Base-by-base conservation (phyloP, 352 stramenopile genomes). In the Globisporangium nodosum region DNA sequence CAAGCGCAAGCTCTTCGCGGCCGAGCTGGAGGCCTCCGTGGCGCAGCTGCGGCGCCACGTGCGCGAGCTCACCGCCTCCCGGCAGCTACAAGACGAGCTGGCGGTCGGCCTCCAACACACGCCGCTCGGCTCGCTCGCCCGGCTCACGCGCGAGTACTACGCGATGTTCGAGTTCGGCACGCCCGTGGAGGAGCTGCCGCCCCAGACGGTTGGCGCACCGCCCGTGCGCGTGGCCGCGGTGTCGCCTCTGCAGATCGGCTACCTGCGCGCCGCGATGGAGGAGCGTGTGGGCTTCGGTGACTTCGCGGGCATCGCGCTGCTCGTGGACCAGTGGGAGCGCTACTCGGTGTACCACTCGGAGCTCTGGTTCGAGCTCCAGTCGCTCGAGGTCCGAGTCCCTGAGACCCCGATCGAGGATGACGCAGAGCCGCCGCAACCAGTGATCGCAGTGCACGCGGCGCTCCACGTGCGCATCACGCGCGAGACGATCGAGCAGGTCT, bases 401-500 rank as follows among this genome's bases (percentile, higher is more conserved):
- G 37, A 61, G 47, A 5, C 31, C 7, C 20, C 8, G 39, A 37
- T 37, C 15, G 35, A 24, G 5, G 20, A 46, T 11, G 30, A 56
- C n/a, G 37, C 68, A 5, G 67, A 56, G 20, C 37, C 64, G 0
- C 48, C 49, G 8, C 46, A 45, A n/a, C 48, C 77, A 0, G 58
- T 78, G 24, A 61, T 81, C 50, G 56, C 49, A 6, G 69, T 74
- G 12, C 59, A 49, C 11, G 70, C 62, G 7, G 57, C 69, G 7
- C 54, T 87, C 35, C 43, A 68, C 4, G 70, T 85, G 45, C 69
- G 71, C 3, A 71, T 81, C 49, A 81, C 69, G 30, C 70, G 66
- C 9, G 65, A 64, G n/a, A 83, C 76, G n/a, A 72, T 87, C 31
- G 68, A 78, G 42, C 55, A 76, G 49, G 63, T 87, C 11, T 87